A percentile compares a stretch with the other conserved stretches of the same genome.
These are phyloP conservation scores for Fusarium sp. DNA, from an alignment of 2,329 filamentous ascomycete species.

Conservation along the genomic window DNA sequence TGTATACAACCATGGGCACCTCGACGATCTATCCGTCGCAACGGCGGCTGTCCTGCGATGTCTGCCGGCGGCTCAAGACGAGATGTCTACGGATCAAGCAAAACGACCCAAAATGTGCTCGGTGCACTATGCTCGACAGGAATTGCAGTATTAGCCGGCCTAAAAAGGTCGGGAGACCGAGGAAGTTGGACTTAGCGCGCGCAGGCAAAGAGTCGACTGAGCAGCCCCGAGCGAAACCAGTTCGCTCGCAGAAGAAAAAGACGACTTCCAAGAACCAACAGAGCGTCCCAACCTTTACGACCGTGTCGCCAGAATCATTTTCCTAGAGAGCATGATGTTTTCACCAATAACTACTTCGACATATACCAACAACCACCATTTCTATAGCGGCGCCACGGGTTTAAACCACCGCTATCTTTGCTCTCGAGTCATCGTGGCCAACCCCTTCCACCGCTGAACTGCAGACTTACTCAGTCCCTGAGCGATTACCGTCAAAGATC, in stretches of 20 bases:
- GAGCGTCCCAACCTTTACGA: neutral
- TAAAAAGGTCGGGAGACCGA: neutral
- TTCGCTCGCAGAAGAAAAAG: neutral
- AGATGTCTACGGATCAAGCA: neutral
- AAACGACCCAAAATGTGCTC: neutral
- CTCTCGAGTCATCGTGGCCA: neutral
- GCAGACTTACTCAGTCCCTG: neutral
- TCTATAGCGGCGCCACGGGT: neutral
- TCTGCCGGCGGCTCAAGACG: neutral
- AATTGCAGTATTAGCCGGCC: neutral
- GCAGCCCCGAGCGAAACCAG: neutral
- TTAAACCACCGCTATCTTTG: neutral
- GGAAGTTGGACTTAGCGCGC: neutral
- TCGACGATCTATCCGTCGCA: neutral
- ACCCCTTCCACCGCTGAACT: fast-evolving
- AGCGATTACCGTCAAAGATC: neutral
- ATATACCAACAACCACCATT: neutral
- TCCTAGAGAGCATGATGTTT: neutral
- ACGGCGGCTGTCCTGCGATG: neutral
- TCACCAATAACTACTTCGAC: neutral
- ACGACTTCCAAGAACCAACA: fast-evolving
- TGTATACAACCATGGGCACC: neutral
- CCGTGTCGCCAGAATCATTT: neutral
- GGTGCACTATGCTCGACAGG: neutral
- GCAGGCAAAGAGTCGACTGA: neutral